These are phyloP conservation scores for Moesziomyces sp. DNA, from an alignment of 1,284 basidiomycete genomes.

Conservation along the genomic window DNA sequence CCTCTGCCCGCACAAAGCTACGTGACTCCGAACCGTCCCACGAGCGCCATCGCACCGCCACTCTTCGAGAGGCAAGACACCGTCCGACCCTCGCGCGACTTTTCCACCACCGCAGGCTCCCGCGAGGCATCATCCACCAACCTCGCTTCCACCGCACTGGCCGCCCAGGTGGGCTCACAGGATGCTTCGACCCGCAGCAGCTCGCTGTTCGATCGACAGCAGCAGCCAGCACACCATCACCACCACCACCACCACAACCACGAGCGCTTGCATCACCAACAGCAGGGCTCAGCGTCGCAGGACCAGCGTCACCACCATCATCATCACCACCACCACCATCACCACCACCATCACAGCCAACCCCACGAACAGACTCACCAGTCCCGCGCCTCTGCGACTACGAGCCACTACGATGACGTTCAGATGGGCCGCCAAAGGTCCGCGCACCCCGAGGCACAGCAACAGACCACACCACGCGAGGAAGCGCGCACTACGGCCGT, in stretches of 20 bases:
- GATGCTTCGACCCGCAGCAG: conserved; percentile 1
- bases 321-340: conserved; percentile 32
- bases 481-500: conserved; percentile 10
- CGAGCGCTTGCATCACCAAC: conserved; percentile 3
- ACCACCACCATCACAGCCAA: conserved; percentile 20
- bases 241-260: neutral
- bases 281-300: conserved; percentile 9
- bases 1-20: conserved; percentile 12
- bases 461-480: conserved; percentile 20
- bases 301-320: conserved; percentile 19
- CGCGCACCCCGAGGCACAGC: conserved; percentile 7
- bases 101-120: conserved; percentile 24
- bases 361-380: conserved; percentile 8
- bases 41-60: conserved; percentile 32
- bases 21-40: conserved; percentile 38
- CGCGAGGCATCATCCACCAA: conserved; percentile 30
- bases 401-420: conserved; percentile 5
- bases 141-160: conserved; percentile 33
- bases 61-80: conserved; percentile 47
- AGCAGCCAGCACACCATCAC: neutral
- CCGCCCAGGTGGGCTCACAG: conserved; percentile 35
- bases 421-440: conserved; percentile 9
- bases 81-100: conserved; percentile 36
- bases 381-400: conserved; percentile 1
- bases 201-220: conserved; percentile 21